phyloP scores from a whole-genome alignment of 2,329 filamentous ascomycete species.

The Beauveria sp. region DNA sequence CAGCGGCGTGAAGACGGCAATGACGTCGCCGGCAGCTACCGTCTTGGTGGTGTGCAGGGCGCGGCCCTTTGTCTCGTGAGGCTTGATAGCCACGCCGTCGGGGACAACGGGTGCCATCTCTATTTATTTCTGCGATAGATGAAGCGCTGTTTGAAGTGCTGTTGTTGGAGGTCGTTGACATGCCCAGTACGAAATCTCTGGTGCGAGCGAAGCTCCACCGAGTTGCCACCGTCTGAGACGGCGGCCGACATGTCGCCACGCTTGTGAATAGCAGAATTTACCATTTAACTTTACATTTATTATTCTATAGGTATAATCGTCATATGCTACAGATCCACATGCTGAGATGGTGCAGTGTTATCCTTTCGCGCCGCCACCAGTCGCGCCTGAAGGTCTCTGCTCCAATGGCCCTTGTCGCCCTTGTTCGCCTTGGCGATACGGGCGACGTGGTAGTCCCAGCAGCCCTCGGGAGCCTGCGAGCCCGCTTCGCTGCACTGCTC shows the following conservation, averaged over 20 bases:
- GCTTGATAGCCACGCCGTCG: not conserved
- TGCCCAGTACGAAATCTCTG: not conserved
- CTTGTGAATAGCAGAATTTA: not conserved
- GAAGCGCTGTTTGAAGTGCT: not conserved
- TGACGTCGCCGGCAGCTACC: conserved; percentile 37
- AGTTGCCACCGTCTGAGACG: not conserved
- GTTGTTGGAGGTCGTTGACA: not conserved
- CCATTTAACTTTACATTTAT: not conserved
- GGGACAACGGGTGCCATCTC: not conserved
- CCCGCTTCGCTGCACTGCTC: conserved; percentile 27
- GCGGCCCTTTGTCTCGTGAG: conserved; percentile 31
- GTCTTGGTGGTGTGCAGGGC: conserved; percentile 34
- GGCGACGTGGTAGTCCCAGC: conserved; percentile 50
- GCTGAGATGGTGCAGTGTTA: conserved; percentile 18
- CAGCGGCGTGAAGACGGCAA: conserved; percentile 36
- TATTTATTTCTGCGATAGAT: no score
- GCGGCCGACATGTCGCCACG: not conserved
- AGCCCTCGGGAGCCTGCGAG: conserved; percentile 37
- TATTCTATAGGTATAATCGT: not conserved
- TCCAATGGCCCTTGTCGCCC: conserved; percentile 36
- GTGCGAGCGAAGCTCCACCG: conserved; percentile 6
- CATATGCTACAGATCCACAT: conserved; percentile 26
- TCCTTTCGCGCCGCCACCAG: conserved; percentile 26
- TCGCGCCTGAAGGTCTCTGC: conserved; percentile 31
- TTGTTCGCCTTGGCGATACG: conserved; percentile 30